phyloP scores from a whole-genome alignment of 208 protist genomes.

The Leishmania amazonensis region DNA sequence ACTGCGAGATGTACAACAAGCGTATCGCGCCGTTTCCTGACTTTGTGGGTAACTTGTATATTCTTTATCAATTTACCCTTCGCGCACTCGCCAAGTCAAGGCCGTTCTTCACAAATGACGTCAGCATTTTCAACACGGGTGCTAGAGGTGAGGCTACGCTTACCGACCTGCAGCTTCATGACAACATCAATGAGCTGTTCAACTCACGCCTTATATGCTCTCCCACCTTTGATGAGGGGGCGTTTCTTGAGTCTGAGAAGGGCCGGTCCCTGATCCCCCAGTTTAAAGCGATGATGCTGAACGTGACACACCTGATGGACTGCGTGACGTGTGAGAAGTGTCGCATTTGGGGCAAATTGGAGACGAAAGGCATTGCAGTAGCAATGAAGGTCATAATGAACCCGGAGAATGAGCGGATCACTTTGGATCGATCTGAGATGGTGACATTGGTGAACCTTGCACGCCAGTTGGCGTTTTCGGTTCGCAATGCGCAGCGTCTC shows the following conservation, averaged over 20 bases:
- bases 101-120: conserved; percentile 46
- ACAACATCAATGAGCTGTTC: conserved; percentile 61
- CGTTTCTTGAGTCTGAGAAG: conserved; percentile 70
- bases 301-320: conserved; percentile 90
- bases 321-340: conserved; percentile 94
- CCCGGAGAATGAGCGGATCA: conserved; percentile 15
- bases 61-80: conserved; percentile 88
- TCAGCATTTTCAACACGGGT: conserved; percentile 63
- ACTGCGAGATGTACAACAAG: conserved; percentile 81
- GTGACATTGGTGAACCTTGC: conserved; percentile 86
- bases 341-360: conserved; percentile 90
- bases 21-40: conserved; percentile 57
- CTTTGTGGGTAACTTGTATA: conserved; percentile 86
- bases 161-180: conserved; percentile 57
- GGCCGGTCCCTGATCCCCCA: conserved; percentile 54
- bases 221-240: conserved; percentile 82
- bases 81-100: conserved; percentile 82
- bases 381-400: conserved; percentile 84
- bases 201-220: conserved; percentile 57
- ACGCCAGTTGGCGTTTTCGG: conserved; percentile 80
- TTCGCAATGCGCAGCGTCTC: conserved; percentile 42
- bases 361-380: conserved; percentile 82
- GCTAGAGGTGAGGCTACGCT: conserved; percentile 33
- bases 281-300: conserved; percentile 81
- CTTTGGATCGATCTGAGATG: conserved; percentile 71